phyloP scores from a whole-genome alignment of 129 eudicot genomes.

The Centaurea solstitialis region DNA sequence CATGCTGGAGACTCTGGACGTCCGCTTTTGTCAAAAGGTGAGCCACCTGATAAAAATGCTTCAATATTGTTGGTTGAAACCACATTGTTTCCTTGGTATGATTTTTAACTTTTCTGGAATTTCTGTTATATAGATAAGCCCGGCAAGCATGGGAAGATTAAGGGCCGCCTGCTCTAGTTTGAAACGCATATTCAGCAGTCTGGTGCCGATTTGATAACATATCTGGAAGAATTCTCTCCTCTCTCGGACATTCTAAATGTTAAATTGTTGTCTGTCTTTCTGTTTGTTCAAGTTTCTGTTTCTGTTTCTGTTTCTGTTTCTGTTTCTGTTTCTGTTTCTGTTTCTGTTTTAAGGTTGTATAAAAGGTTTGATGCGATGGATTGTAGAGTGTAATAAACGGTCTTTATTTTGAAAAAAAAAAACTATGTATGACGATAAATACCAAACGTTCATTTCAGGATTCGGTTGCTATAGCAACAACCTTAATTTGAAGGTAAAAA shows the following conservation, averaged over 20 bases:
- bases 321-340: neutral
- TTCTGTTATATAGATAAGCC: conserved; percentile 47
- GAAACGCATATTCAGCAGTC: conserved; percentile 87
- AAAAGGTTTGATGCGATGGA: conserved; percentile 27
- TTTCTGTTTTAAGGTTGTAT: neutral
- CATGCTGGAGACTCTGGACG: conserved; percentile 94
- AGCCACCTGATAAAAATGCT: neutral
- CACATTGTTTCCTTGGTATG: neutral
- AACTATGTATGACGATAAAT: neutral
- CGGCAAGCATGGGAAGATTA: conserved; percentile 56
- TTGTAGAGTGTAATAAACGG: conserved; percentile 20
- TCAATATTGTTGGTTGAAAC: neutral
- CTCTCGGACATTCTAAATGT: neutral
- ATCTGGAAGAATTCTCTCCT: neutral
- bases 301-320: too few relatives aligned
- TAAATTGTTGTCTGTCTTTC: conserved; percentile 11
- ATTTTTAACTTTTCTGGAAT: neutral
- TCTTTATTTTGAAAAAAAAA: neutral
- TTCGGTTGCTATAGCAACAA: neutral
- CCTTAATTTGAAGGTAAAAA: neutral
- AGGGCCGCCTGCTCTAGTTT: conserved; percentile 79
- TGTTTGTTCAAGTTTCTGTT: neutral
- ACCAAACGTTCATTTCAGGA: neutral
- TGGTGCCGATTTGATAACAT: conserved; percentile 35
- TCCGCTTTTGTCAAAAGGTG: conserved; percentile 93